Base-by-base conservation (phyloP, 495 filamentous ascomycete species). In the Halenospora varia region DNA sequence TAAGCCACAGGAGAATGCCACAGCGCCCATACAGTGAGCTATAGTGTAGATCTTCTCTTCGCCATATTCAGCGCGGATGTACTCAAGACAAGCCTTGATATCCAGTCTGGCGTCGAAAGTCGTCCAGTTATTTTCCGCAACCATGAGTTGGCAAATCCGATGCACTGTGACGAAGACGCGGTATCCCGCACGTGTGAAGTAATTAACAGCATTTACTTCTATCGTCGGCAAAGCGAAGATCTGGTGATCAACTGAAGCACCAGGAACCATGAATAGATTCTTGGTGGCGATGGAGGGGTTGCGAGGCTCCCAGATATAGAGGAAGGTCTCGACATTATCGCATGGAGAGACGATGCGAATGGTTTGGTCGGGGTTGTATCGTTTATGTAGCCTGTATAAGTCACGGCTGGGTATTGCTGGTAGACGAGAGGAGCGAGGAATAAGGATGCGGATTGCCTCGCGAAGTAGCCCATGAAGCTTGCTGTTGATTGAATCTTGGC, bases 151-250 rank as follows among this genome's bases (percentile, higher is more conserved):
- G 35, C 85, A 78, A 62, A 85, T 82, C 49, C 86, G 82, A 57
- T 84, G 85, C 6, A 83, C 80, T 9, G 76, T 64, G n/a, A 81
- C 62, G 56, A 77, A 86, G 48, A 82, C 77, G 2, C 77, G 75
- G 67, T 84, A 83, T 20, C 84, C 85, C 3, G 77, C 77, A 2
- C 74, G 70, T 9, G 74, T 76, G 67, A 88, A 85, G 68, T 84
- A 86, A 56, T 86, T 81, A 56, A 88, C 74, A 39, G 83, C 79
- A 67, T 88, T 87, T 55, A 75, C 79, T 18, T 75, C 75, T 60
- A 88, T 84, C 29, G 83, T 88, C 0, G 85, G 85, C 20, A 87
- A 73, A 19, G 84, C 77, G 42, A 73, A 88, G 42, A 87, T 84
- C 60, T 82, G 80, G 55, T 88, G 78, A 63, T 85, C 82, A 3